These are phyloP conservation scores for Hyphodiscus hymeniophilus DNA, from an alignment of 495 filamentous ascomycete genomes.

Conservation along the genomic window DNA sequence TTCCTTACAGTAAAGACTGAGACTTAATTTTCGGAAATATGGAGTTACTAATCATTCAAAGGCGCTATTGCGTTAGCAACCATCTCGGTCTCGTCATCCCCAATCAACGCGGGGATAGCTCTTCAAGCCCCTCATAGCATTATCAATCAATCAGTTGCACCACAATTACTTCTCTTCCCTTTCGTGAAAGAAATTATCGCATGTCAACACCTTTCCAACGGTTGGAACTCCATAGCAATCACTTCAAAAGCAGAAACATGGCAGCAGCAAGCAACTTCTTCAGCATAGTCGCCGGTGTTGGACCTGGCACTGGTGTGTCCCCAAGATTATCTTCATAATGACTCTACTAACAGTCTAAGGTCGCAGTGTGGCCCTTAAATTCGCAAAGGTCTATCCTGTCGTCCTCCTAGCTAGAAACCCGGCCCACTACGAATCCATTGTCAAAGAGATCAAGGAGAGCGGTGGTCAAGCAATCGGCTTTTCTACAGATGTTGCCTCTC, in stretches of 20 bases:
- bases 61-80: not conserved
- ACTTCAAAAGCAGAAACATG: conserved; percentile 7
- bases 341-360: not conserved
- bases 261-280: conserved; percentile 39
- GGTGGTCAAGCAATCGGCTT: conserved; percentile 62
- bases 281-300: conserved; percentile 69
- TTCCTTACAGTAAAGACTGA: too few species aligned
- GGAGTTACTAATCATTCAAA: not conserved
- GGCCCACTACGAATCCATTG: conserved; percentile 47
- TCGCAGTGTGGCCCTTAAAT: conserved; percentile 43
- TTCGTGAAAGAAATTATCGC: not conserved
- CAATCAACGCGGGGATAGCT: not conserved
- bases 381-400: conserved; percentile 56
- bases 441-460: conserved; percentile 53
- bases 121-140: conserved; percentile 3
- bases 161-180: not conserved
- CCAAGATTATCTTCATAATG: conserved; percentile 2
- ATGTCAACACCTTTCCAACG: conserved; percentile 9
- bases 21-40: too few species aligned
- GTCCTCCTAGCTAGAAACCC: conserved; percentile 57
- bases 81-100: conserved; percentile 1
- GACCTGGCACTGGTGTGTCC: conserved; percentile 54
- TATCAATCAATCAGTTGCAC: conserved; percentile 18
- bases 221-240: conserved; percentile 4
- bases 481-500: conserved; percentile 53